phyloP scores from a whole-genome alignment of 352 stramenopile species.

The Phytophthora litchii region DNA sequence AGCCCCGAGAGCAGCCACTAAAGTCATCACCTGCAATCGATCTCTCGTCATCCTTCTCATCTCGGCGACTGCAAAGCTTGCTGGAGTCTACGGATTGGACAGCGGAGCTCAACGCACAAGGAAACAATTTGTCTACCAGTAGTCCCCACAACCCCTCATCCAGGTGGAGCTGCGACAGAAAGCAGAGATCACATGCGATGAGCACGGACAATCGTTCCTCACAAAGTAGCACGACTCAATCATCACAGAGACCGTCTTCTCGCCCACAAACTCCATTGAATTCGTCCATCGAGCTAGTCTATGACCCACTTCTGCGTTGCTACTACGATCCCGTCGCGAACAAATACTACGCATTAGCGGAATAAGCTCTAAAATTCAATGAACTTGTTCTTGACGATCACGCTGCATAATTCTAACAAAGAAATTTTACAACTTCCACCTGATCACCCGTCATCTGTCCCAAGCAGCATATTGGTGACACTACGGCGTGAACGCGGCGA shows the following conservation, averaged over 20 bases:
- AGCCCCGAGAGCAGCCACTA: not conserved
- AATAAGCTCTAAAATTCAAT: constrained; percentile 46
- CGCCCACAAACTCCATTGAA: constrained; percentile 12
- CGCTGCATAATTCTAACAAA: constrained; percentile 2
- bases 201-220: not conserved
- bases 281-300: constrained; percentile 75
- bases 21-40: constrained; percentile 5
- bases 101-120: constrained; percentile 31
- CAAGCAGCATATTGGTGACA: constrained; percentile 51
- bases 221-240: constrained; percentile 2
- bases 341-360: constrained; percentile 85
- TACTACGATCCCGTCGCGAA: constrained; percentile 84
- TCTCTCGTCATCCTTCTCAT: constrained; percentile 44
- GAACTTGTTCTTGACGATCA: constrained; percentile 4
- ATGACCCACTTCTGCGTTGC: constrained; percentile 82
- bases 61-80: constrained; percentile 53
- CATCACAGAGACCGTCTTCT: constrained; percentile 5
- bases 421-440: not conserved
- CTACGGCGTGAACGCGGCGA: constrained; percentile 48
- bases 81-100: constrained; percentile 79
- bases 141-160: not conserved
- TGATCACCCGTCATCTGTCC: constrained; percentile 50
- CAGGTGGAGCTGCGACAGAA: not conserved
- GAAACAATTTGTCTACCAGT: not conserved
- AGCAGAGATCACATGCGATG: not conserved